These are phyloP conservation scores for Evansstolkia leycettana DNA, from an alignment of 495 filamentous ascomycete genomes.

Conservation along the genomic window DNA sequence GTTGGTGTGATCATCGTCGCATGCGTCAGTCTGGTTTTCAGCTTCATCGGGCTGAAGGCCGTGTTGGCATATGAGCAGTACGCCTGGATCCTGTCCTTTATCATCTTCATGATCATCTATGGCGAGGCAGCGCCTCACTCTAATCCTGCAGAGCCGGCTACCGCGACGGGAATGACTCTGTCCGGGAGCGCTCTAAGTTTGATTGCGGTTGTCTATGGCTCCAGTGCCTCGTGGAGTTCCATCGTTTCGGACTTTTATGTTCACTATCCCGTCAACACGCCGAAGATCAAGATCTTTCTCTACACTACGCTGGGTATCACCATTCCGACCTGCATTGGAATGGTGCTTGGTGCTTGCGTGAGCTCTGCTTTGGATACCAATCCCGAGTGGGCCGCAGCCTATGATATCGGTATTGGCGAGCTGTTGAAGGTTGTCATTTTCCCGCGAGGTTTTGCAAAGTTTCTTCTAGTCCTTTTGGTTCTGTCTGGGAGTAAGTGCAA, in stretches of 20 bases:
- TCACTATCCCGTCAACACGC: constrained; percentile 42
- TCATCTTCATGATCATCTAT: constrained; percentile 47
- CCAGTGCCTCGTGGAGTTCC: constrained; percentile 46
- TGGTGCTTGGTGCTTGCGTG: constrained; percentile 39
- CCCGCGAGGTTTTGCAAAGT: constrained; percentile 46
- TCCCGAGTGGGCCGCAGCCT: constrained; percentile 32
- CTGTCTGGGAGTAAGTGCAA: constrained; percentile 27
- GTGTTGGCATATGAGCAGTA: constrained; percentile 50
- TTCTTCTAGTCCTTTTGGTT: constrained; percentile 42
- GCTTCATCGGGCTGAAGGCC: constrained; percentile 44
- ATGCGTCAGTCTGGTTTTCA: constrained; percentile 40
- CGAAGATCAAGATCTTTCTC: constrained; percentile 41
- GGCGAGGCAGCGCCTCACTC: constrained; percentile 36
- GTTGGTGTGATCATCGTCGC: constrained; percentile 36
- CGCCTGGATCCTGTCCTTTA: constrained; percentile 44
- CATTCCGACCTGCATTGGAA: constrained; percentile 45
- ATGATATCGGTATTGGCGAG: constrained; percentile 44
- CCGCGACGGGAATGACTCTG: constrained; percentile 23
- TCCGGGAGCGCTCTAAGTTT: constrained; percentile 39
- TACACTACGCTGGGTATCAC: constrained; percentile 26
- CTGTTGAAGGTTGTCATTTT: constrained; percentile 41
- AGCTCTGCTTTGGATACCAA: constrained; percentile 39
- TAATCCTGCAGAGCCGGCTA: constrained; percentile 26
- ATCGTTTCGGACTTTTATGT: constrained; percentile 53
- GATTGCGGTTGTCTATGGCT: constrained; percentile 44